Base-by-base conservation (phyloP, 768 basidiomycete genomes). In the Tricholoma sp. region DNA sequence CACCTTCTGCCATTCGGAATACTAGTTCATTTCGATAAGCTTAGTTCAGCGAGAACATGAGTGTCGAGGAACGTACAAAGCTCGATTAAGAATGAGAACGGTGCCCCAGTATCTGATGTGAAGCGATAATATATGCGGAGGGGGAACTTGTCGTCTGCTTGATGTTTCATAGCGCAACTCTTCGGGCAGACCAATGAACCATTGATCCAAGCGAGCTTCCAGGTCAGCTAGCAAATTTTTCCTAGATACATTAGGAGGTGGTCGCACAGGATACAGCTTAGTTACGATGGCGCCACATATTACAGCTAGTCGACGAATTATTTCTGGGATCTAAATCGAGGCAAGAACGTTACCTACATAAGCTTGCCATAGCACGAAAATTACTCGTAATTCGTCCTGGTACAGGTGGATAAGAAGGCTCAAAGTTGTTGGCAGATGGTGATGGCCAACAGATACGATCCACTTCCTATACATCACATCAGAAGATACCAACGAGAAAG, bases 31-130 rank as follows among this genome's bases (percentile, higher is more conserved):
- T 15, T 33, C 44, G 47, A 47, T 45, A 6, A n/a, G n/a, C 13
- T 47, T 55, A 31, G 29, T 17, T 32, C n/a, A 17, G 24, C 10
- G 29, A 9, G 29, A 49, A 12, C 29, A 32, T 12, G n/a, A 6
- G 24, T 9, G 59, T 36, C 36, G 50, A 42, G 15, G 13, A 24
- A 78, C 89, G 77, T 68, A 91, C 89, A 90, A 92, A 13, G 87
- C 88, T 52, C 90, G 80, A 68, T 91, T 81, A 37, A 91, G 75
- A 36, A 92, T 72, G 11, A 92, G 74, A 4, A 91, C 84, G 15
- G 87, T 78, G 6, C 81, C 83, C 82, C 88, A 89, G 66, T 92
- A 91, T 59, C 88, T 78, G 55, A 89, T 76, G 61, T 92, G 87
- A 41, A 91, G 71, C 47, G 82, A 77, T 31, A 91, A 67, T 24